Evolutionary conservation across 257 asterid species (phyloP).

Genomic region (Scutellaria galericulata): DNA sequence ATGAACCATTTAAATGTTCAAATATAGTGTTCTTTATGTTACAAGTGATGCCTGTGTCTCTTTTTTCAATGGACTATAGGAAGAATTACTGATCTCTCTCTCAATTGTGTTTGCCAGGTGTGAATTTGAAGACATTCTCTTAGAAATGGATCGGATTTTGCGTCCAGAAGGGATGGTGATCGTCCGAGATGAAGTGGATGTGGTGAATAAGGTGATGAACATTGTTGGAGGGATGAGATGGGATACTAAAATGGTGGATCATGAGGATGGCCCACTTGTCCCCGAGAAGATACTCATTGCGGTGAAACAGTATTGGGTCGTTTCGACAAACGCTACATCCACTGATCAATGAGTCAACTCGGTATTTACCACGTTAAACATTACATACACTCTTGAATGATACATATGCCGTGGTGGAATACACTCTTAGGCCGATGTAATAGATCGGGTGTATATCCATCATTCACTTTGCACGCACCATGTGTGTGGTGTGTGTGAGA

Average conservation of each 20-base stretch:
- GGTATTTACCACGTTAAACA: background rate
- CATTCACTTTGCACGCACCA: no score
- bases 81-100: background rate
- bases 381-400: background rate
- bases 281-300: slow-evolving; percentile 83
- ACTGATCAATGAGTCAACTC: slow-evolving; percentile 44
- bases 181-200: slow-evolving; percentile 79
- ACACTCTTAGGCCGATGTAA: no score
- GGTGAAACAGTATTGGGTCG: slow-evolving; percentile 71
- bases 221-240: slow-evolving; percentile 81
- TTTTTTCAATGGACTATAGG: no score
- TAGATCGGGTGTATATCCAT: no score
- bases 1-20: background rate
- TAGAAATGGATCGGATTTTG: slow-evolving; percentile 87
- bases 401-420: no score
- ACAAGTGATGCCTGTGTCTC: no score
- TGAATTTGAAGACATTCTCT: slow-evolving; percentile 77
- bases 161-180: slow-evolving; percentile 83
- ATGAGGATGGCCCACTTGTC: slow-evolving; percentile 90
- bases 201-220: slow-evolving; percentile 71
- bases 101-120: slow-evolving; percentile 53
- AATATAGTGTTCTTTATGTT: no score
- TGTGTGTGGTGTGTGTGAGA: no score
- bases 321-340: slow-evolving; percentile 41
- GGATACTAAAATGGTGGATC: slow-evolving; percentile 77